Evolutionary conservation across 495 filamentous ascomycete genomes (phyloP).

Genomic region (Aspergillus kassunensis): DNA sequence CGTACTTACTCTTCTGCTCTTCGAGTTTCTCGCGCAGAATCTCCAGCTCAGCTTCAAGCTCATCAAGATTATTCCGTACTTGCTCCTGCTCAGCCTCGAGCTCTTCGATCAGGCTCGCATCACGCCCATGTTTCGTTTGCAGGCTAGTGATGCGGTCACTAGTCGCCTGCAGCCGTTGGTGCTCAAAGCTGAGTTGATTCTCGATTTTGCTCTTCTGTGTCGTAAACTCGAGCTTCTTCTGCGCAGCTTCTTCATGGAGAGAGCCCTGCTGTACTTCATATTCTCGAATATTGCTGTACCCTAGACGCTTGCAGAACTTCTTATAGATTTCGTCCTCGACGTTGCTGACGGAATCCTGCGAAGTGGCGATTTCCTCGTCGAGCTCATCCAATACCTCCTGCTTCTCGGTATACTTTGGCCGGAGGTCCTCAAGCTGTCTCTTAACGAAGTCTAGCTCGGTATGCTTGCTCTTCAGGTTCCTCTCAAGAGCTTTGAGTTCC

Average conservation of each 20-base stretch:
- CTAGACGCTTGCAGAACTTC: constrained; percentile 80
- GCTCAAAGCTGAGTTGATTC: constrained; percentile 75
- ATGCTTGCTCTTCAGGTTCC: constrained; percentile 80
- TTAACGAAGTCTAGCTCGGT: constrained; percentile 73
- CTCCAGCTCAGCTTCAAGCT: constrained; percentile 71
- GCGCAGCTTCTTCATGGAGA: constrained; percentile 78
- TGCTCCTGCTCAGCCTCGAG: constrained; percentile 69
- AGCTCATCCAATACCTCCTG: constrained; percentile 62
- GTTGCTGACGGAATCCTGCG: constrained; percentile 70
- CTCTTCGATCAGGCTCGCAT: constrained; percentile 60
- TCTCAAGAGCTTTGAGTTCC: constrained; percentile 75
- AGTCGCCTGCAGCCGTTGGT: constrained; percentile 61
- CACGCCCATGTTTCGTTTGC: constrained; percentile 60
- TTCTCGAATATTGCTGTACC: constrained; percentile 82
- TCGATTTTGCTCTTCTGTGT: constrained; percentile 78
- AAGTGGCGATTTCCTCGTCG: constrained; percentile 58
- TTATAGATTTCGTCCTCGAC: constrained; percentile 89
- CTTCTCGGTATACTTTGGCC: constrained; percentile 75
- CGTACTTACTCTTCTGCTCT: constrained; percentile 59
- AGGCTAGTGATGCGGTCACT: constrained; percentile 64
- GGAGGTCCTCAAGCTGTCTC: constrained; percentile 64
- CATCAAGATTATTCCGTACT: constrained; percentile 68
- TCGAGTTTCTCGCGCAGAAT: constrained; percentile 68
- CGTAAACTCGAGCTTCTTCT: constrained; percentile 81
- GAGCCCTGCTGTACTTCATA: constrained; percentile 93